Conservation (phyloP, 805 yeast species). For the Metschnikowia santaceciliae region DNA sequence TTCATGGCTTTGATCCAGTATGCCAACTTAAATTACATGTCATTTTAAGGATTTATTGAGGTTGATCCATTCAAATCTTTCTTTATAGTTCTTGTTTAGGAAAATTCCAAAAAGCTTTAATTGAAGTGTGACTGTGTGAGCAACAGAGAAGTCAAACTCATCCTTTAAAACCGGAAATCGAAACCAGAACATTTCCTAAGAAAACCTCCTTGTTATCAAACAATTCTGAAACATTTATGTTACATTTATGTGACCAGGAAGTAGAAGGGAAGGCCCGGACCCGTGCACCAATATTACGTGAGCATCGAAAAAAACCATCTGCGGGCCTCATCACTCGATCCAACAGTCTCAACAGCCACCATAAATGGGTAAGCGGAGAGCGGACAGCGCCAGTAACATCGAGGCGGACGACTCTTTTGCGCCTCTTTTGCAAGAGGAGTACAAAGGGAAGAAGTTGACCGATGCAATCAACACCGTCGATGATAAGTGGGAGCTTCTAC, state of each 20-base stretch:
- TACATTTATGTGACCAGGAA: not conserved
- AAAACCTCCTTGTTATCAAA: no score
- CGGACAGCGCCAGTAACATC: slow-evolving; percentile 6
- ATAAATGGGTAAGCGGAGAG: slow-evolving; percentile 15
- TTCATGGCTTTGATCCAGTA: no score
- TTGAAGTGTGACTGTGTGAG: no score
- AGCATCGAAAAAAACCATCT: slow-evolving; percentile 6
- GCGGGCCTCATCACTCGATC: slow-evolving; percentile 4
- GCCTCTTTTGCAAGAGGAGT: slow-evolving; percentile 73
- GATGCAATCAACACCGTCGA: slow-evolving; percentile 89
- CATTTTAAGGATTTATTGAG: no score
- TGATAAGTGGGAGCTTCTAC: slow-evolving; percentile 95
- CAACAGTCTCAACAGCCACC: not conserved
- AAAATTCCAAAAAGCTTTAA: no score
- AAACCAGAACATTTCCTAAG: no score
- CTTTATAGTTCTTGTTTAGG: no score
- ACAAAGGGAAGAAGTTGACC: slow-evolving; percentile 79
- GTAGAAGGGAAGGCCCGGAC: not conserved
- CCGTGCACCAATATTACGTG: slow-evolving; percentile 14
- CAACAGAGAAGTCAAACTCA: no score
- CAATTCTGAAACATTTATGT: no score
- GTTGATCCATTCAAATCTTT: no score
- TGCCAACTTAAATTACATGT: no score
- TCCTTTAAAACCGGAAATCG: no score
- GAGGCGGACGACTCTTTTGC: slow-evolving; percentile 58